Evolutionary conservation across 495 filamentous ascomycete genomes (phyloP), one percentile per base, ranked within the genome.

Genomic region (Clavariopsis aquatica): DNA sequence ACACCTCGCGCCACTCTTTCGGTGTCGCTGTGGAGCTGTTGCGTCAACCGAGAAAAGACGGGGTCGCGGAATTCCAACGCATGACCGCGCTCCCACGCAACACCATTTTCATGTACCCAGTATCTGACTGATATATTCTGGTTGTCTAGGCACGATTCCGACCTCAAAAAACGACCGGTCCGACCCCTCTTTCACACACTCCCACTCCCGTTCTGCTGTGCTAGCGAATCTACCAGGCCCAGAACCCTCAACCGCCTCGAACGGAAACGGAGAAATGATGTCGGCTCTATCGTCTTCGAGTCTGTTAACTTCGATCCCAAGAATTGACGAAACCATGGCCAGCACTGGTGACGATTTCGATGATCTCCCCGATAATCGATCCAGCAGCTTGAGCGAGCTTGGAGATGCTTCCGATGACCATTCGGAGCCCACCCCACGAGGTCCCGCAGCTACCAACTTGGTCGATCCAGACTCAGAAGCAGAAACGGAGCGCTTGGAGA

Each of bases 401-500:
- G 93, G 92, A 72, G 92, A 96, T 66, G 80, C 85, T 23, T 82
- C 81, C 6, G 85, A 86, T n/a, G 82, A 82, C 31, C 83, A 86
- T 65, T 81, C 83, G 58, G 82, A 64, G 55, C 64, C 59, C 27
- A 70, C 68, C 17, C 68, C 64, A 43, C 53, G 54, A 36, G 49
- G 60, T 2, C 34, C 52, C 19, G 26, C 46, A 10, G 45, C 38
- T 63, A 49, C 74, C 66, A 78, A 59, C 38, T 62, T 70, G 8
- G 73, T 80, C 57, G 87, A 88, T 60, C 89, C 89, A 68, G 93
- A 98, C 77, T 96, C 94, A n/a, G 94, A 98, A 76, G 94, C 95
- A 27, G 94, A 97, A 78, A 98, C 94, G 8, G 95, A 98, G 78
- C 86, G 95, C 54, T 82, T 98, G 69, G 93, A 95, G 68, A 86